phyloP scores from a whole-genome alignment of 345 rosid genomes.

The Mangifera indica region DNA sequence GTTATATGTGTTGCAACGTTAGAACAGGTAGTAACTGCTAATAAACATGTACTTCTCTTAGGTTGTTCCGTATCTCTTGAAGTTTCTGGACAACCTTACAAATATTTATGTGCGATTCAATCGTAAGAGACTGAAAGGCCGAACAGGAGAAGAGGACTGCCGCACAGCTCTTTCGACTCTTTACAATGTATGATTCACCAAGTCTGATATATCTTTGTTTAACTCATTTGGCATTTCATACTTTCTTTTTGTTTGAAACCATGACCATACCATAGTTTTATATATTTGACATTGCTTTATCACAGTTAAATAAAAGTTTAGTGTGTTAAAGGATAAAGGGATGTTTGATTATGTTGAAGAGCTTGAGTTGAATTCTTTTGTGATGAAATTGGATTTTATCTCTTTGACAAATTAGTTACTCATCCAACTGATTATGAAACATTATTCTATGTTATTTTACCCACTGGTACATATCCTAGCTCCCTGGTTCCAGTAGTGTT shows the following conservation, averaged over 20 bases:
- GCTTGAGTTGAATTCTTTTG: neutral
- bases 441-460: too few relatives aligned
- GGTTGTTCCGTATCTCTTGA: constrained; percentile 96
- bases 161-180: constrained; percentile 84
- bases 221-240: constrained; percentile 1
- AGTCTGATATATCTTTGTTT: constrained; percentile 14
- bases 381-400: neutral
- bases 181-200: constrained; percentile 58
- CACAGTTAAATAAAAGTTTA: neutral
- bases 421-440: too few relatives aligned
- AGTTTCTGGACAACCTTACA: constrained; percentile 93
- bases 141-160: constrained; percentile 90
- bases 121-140: constrained; percentile 97
- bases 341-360: neutral
- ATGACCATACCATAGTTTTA: too few relatives aligned
- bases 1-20: neutral
- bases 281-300: neutral
- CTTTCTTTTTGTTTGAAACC: neutral
- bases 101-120: constrained; percentile 95
- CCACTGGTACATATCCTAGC: too few relatives aligned
- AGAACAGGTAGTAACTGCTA: neutral
- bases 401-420: too few relatives aligned
- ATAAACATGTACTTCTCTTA: constrained; percentile 16
- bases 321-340: neutral
- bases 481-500: too few relatives aligned